A percentile compares a stretch with the other conserved stretches of the same genome.
These are phyloP conservation scores for Penicillium decumbens DNA, from an alignment of 2,329 filamentous ascomycete species.

Conservation along the genomic window DNA sequence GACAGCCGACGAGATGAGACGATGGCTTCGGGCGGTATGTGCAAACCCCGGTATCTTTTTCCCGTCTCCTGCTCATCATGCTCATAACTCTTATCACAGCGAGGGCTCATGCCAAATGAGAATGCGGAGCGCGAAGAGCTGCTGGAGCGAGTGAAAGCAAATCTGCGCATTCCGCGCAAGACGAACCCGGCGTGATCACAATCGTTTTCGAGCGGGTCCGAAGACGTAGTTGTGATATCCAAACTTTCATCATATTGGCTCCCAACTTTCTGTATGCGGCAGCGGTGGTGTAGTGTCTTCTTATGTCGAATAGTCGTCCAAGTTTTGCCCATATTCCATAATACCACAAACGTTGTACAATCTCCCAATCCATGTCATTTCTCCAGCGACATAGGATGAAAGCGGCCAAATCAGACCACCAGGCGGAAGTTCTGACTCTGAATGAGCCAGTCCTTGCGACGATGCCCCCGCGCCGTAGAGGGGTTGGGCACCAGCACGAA, in stretches of 20 bases:
- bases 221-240: neutral
- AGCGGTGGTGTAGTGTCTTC: neutral
- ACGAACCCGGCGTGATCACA: constrained; percentile 11
- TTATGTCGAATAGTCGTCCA: neutral
- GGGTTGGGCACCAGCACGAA: constrained; percentile 73
- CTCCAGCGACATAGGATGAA: neutral
- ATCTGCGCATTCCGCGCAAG: constrained; percentile 51
- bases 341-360: too few species aligned
- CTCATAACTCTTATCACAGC: constrained; percentile 41
- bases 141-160: constrained; percentile 64
- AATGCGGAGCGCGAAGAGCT: constrained; percentile 60
- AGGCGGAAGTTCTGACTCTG: constrained; percentile 67
- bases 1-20: constrained; percentile 72
- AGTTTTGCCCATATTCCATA: neutral
- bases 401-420: constrained; percentile 37
- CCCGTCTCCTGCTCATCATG: neutral
- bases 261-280: neutral
- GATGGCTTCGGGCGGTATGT: constrained; percentile 77
- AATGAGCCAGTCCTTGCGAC: constrained; percentile 59
- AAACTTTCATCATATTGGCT: neutral
- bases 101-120: constrained; percentile 58
- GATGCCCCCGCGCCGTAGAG: constrained; percentile 50
- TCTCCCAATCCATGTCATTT: neutral
- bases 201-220: constrained; percentile 2
- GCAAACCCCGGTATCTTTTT: neutral